Evolutionary conservation across 352 stramenopile species (phyloP).

Genomic region (Globisporangium orthogonon): DNA sequence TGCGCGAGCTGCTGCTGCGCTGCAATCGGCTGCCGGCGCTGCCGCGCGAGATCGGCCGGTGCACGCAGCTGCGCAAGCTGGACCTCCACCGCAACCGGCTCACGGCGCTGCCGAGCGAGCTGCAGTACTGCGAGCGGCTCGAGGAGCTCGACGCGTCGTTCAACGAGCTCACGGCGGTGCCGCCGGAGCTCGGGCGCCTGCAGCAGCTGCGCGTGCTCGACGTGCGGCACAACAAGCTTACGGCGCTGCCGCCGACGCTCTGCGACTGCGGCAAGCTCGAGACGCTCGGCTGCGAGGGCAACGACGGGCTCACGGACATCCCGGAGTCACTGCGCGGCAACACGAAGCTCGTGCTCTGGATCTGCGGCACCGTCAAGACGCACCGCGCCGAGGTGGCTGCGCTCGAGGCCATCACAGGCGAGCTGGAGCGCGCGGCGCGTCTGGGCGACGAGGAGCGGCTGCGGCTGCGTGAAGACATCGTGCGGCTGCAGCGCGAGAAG

Average conservation of each 20-base stretch:
- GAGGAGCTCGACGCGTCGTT: conserved; percentile 57
- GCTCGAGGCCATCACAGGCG: conserved; percentile 69
- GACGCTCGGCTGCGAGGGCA: conserved; percentile 50
- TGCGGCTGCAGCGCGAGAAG: conserved; percentile 55
- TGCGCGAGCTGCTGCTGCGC: conserved; percentile 54
- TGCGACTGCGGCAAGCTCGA: conserved; percentile 58
- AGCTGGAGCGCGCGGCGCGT: conserved; percentile 66
- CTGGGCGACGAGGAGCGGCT: conserved; percentile 71
- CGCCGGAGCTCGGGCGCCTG: conserved; percentile 46
- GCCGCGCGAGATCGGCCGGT: conserved; percentile 44
- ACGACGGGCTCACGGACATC: conserved; percentile 50
- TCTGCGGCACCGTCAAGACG: conserved; percentile 70
- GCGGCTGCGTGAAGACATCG: conserved; percentile 57
- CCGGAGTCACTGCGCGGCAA: conserved; percentile 61
- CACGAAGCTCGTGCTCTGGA: conserved; percentile 73
- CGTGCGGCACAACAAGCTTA: conserved; percentile 70
- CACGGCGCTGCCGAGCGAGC: conserved; percentile 43
- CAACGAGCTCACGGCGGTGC: conserved; percentile 54
- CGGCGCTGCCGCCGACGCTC: conserved; percentile 52
- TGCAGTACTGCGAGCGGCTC: conserved; percentile 69
- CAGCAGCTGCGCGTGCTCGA: conserved; percentile 53
- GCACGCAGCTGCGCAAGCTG: conserved; percentile 60
- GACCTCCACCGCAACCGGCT: conserved; percentile 66
- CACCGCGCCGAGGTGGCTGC: conserved; percentile 54
- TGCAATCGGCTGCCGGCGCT: conserved; percentile 59